Evolutionary conservation across 768 basidiomycete species (phyloP), one percentile per base, ranked within the genome.

Genomic region (Rossbeevera mucosa): DNA sequence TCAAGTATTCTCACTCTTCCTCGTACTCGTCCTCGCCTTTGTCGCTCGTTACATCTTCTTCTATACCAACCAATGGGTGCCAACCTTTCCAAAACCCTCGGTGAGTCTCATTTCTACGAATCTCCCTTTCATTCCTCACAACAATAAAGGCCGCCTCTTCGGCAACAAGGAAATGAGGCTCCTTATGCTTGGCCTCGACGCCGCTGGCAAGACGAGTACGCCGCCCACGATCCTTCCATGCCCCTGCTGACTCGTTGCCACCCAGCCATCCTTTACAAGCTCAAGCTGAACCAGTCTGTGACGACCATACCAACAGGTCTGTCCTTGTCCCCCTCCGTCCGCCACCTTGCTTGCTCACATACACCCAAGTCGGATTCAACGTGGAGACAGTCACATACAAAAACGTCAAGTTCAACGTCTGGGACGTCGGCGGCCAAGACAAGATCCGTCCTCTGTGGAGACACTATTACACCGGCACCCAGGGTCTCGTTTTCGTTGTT

Each of bases 351-450:
- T 14, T 36, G 47, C 29, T 59, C 18, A 56, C 57, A 12, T 28
- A 46, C 14, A 33, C 6, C 43, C 3, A 62, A 92, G 93, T 96
- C 67, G 95, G 95, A 21, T 98, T 98, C 82, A 98, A 98, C 65
- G 95, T 98, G 54, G 95, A 98, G 74, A 98, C 95, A 4, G 95
- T 98, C 48, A 96, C 94, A 44, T 98, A 98, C 76, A 96, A 96
- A 80, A 97, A 98, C 56, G 94, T 92, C 65, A 91, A 91, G 69
- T 93, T 92, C 76, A 92, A 91, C 59, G 87, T 91, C 7, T 90
- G 93, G 92, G 93, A 96, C 67, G 95, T 98, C 36, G 95, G 95
- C 63, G 95, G 95, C n/a, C 95, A 98, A 74, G 95, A 98, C 77
- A 98, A 98, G 80, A 98, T 98, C 66, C 81, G 95, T 47, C 95